A percentile compares a stretch with the other conserved stretches of the same genome.
These are phyloP conservation scores for Saccharomycopsis sp. DNA, from an alignment of 805 yeast genomes.

Conservation along the genomic window DNA sequence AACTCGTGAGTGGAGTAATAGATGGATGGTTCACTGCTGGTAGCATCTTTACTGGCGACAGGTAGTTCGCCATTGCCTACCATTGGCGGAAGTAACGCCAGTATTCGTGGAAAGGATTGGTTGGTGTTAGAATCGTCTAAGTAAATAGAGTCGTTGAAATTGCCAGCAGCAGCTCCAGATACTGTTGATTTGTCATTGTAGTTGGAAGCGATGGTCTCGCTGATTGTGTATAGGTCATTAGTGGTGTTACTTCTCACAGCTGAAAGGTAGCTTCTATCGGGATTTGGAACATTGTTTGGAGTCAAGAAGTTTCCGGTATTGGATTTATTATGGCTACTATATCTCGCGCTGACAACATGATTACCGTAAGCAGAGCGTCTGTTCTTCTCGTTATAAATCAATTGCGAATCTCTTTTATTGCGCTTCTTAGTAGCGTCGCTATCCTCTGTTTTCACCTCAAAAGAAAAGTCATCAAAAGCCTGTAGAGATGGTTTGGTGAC, in stretches of 20 bases:
- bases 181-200: not conserved
- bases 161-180: not conserved
- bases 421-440: not conserved
- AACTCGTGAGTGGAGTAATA: not conserved
- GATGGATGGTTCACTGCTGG: not conserved
- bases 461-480: not conserved
- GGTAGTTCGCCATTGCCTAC: not conserved
- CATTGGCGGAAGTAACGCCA: constrained; percentile 1
- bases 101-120: not conserved
- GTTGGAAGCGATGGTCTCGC: not conserved
- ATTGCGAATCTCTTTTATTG: not conserved
- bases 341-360: not conserved
- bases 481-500: not conserved
- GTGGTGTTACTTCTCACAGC: not conserved
- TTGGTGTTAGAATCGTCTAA: not conserved
- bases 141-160: not conserved
- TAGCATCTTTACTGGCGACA: not conserved
- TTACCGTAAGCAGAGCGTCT: not conserved
- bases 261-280: not conserved
- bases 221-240: not conserved
- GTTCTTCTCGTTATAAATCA: not conserved
- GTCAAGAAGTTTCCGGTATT: not conserved
- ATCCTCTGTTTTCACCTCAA: not conserved
- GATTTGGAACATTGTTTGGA: not conserved
- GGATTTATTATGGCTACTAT: not conserved